Evolutionary conservation across 208 protist genomes (phyloP).

Genomic region (Acanthamoeba sp.): DNA sequence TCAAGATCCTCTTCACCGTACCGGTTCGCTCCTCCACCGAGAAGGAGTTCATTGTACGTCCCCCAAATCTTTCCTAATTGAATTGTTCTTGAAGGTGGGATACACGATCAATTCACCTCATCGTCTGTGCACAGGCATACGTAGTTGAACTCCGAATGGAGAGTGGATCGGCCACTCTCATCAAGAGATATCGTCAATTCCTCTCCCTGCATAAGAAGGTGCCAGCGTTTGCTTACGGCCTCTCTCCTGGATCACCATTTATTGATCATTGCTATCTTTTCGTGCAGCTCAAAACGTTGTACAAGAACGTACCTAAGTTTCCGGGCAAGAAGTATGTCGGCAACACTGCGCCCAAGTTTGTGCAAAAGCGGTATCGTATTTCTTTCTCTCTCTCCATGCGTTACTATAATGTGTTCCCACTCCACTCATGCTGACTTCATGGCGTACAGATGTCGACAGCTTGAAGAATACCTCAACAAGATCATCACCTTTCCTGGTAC

Average conservation of each 20-base stretch:
- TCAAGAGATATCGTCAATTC: slow-evolving; percentile 71
- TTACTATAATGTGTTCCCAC: too few species aligned
- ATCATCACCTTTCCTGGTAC: slow-evolving; percentile 39
- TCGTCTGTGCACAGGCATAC: slow-evolving; percentile 19
- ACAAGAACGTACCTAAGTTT: slow-evolving; percentile 70
- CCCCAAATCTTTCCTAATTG: background rate
- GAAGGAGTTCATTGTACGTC: slow-evolving; percentile 60
- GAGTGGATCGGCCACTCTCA: slow-evolving; percentile 40
- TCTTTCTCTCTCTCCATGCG: background rate
- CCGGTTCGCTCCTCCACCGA: slow-evolving; percentile 61
- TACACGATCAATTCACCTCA: background rate
- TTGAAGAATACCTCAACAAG: slow-evolving; percentile 51
- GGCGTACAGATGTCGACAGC: background rate
- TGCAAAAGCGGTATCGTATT: slow-evolving; percentile 19
- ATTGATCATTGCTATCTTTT: too few species aligned
- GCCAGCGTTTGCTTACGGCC: background rate
- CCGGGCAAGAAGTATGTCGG: slow-evolving; percentile 67
- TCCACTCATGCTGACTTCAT: background rate
- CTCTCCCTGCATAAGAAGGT: slow-evolving; percentile 55
- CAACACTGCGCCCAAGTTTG: slow-evolving; percentile 65
- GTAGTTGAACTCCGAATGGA: slow-evolving; percentile 52
- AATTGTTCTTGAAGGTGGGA: background rate
- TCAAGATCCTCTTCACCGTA: slow-evolving; percentile 71
- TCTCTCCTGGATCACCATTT: background rate
- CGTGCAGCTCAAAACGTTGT: slow-evolving; percentile 6